A percentile compares a stretch with the other conserved stretches of the same genome.
Evolutionary conservation across 139 green algal genomes (phyloP).

Genomic region (Picochlorum sp.): DNA sequence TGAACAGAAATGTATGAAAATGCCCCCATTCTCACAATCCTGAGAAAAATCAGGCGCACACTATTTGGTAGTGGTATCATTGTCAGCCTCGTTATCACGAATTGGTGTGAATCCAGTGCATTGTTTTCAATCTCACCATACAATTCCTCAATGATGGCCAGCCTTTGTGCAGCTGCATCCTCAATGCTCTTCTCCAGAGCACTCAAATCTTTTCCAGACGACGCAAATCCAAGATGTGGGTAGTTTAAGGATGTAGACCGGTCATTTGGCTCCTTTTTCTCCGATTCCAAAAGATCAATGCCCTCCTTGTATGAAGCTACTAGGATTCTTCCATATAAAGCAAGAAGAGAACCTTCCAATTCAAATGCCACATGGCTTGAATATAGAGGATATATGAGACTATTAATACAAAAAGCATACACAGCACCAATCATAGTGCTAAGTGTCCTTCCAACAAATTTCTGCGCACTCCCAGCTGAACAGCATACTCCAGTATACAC

Average conservation of each 20-base stretch:
- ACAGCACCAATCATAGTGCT: neutral
- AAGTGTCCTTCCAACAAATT: neutral
- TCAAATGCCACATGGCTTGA: neutral
- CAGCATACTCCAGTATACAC: neutral
- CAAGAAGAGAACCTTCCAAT: neutral
- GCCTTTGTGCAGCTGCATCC: neutral
- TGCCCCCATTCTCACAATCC: neutral
- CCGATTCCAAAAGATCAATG: neutral
- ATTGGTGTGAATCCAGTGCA: neutral
- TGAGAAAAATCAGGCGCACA: neutral
- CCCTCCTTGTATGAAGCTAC: neutral
- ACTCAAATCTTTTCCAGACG: neutral
- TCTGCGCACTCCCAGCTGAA: neutral
- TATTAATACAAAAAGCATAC: neutral
- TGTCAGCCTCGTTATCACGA: neutral
- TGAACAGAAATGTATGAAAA: neutral
- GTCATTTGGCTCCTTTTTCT: neutral
- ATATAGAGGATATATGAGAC: neutral
- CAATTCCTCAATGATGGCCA: neutral
- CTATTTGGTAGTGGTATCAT: neutral
- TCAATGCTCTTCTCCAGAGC: neutral
- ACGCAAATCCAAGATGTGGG: neutral
- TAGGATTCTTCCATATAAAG: neutral
- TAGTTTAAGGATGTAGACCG: neutral
- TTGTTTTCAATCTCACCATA: neutral